Base-by-base conservation (phyloP, 305 asterid species). In the Plantago lanceolata region DNA sequence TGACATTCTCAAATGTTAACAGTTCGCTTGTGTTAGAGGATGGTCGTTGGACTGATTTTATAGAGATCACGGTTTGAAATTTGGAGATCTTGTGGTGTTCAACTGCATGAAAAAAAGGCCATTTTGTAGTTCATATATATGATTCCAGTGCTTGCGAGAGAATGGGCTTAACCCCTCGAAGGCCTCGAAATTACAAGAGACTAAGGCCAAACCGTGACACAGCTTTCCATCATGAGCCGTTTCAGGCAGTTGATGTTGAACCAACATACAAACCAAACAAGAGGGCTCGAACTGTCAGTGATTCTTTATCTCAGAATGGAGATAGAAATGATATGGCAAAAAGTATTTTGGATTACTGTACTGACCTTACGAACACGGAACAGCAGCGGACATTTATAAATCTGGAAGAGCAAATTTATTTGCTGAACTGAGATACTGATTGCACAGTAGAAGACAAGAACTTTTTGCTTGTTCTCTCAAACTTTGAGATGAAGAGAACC, bases 21-120 rank as follows among this genome's bases (percentile, higher is more conserved):
- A 71, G 66, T 47, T 62, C 62, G 17, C 69, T 76, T 12, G 73
- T 82, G 8, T 68, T 82, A 57, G 29, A 53, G 0, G 24, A 61
- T 40, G 87, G 87, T 9, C 79, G 87, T 9, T 82, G 87, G 84
- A 21, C 8, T 24, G 16, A 59, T 82, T 82, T 58, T 76, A 19
- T 33, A 43, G 1, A 2, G 74, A 63, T 50, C 82, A 79, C 48
- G 31, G 47, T 51, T 71, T 79, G 19, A 54, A 62, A 58, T 26
- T 1, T 9, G 84, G 84, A 43, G 19, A 79, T 1, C 0, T 70
- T 1, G 24, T 82, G 18, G 5, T 65, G 8, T 79, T 79, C 63
- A 20, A 64, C 26, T 76, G 70, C 66, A 48, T 28, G 11, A 7
- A 45, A 20, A n/a, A 76, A 47, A 19, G 31, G 63, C 48, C 78